These are phyloP conservation scores for Diplotaxis tenuifolia DNA, from an alignment of 345 rosid genomes.

Conservation along the genomic window DNA sequence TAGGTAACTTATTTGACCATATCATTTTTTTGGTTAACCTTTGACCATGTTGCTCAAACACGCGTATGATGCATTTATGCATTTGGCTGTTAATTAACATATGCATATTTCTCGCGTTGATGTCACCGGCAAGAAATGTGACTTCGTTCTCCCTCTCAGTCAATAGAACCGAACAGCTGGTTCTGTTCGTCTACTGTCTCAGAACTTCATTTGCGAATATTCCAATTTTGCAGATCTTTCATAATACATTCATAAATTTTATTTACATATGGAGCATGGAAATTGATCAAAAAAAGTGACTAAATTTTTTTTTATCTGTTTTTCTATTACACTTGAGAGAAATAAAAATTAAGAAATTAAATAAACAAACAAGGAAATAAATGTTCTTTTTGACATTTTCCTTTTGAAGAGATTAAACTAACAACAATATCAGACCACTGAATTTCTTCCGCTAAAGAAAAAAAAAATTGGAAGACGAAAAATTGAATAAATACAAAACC, in stretches of 20 bases:
- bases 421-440: background rate
- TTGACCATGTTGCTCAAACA: slow-evolving; percentile 5
- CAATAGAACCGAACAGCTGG: slow-evolving; percentile 35
- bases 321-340: slow-evolving; percentile 7
- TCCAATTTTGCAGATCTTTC: slow-evolving; percentile 19
- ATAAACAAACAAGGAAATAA: slow-evolving; percentile 20
- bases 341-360: slow-evolving; percentile 13
- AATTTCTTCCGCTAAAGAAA: background rate
- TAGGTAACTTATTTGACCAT: background rate
- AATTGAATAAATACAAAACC: background rate
- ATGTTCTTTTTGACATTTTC: slow-evolving; percentile 28
- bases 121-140: slow-evolving; percentile 21
- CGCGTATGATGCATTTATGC: background rate
- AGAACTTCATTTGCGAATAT: slow-evolving; percentile 2
- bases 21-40: background rate
- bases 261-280: background rate
- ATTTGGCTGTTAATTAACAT: background rate
- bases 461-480: background rate
- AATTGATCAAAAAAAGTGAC: background rate
- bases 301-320: background rate
- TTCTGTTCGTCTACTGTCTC: slow-evolving; percentile 24
- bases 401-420: slow-evolving; percentile 16
- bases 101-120: background rate
- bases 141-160: slow-evolving; percentile 2
- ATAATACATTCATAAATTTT: background rate